Evolutionary conservation across 2,329 filamentous ascomycete species (phyloP), one percentile per base, ranked within the genome.

Genomic region (Dactylellina parvicollis): DNA sequence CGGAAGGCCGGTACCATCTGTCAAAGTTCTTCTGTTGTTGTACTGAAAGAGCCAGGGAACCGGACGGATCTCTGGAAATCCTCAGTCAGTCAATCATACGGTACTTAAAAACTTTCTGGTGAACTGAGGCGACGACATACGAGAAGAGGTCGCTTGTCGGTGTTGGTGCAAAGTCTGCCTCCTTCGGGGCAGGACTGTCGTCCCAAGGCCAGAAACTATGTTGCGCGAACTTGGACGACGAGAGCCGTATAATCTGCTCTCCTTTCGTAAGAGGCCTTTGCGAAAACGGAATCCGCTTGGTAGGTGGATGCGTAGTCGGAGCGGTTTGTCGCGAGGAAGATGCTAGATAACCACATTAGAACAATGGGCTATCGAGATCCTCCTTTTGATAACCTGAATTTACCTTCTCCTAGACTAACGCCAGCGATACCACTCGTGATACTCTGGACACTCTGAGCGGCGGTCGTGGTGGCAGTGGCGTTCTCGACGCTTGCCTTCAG

Each of bases 151-250:
- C 80, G 83, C 82, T n/a, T 83, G 84, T 47, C 1, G 44, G 26
- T 4, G 59, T 46, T 2, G 83, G 79, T 4, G 79, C 76, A 26
- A 84, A 80, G 30, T 83, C 80, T 76, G 97, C 96, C 28, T 90
- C 86, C 3, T 84, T 80, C 0, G 85, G 80, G 2, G 80, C 79
- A 0, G 91, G 89, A 26, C 87, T 83, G 1, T 81, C 81, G n/a
- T 86, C 86, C 95, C 95, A 99, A 0, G 91, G 92, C 9, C 90
- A 92, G 76, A 96, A 98, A 18, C 90, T 85, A 78, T 88, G 90
- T 0, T 90, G 92, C 79, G 96, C 92, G 18, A 99, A 84, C 62
- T 88, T 89, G 3, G 93, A 95, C 2, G 89, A 88, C 78, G 89
- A 88, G 1, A 91, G 83, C 7, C 98, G 81, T 55, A 97, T 88